Conservation (phyloP, 495 filamentous ascomycete species). For the Trichoderma asperelloides region DNA sequence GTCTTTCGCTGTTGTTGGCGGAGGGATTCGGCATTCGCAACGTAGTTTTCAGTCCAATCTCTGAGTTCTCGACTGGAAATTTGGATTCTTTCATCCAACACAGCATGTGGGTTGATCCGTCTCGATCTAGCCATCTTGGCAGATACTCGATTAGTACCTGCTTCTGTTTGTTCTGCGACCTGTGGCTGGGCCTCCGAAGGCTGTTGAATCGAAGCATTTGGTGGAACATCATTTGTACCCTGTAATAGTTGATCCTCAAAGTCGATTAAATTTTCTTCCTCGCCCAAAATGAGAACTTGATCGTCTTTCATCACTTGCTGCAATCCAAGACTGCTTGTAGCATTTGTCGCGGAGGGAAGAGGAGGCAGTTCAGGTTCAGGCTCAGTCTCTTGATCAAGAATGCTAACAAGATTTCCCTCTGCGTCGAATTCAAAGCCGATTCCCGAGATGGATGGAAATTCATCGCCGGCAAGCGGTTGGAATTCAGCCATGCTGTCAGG, state of each 20-base stretch:
- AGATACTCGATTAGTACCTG: background rate
- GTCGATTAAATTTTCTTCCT: background rate
- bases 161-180: background rate
- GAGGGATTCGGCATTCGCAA: slow-evolving; percentile 41
- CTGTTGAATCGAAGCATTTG: background rate
- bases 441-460: slow-evolving; percentile 16
- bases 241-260: background rate
- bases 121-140: background rate
- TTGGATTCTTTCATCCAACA: slow-evolving; percentile 29
- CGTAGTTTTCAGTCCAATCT: slow-evolving; percentile 52
- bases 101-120: background rate
- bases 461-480: slow-evolving; percentile 17
- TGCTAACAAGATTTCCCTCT: slow-evolving; percentile 22
- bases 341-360: background rate
- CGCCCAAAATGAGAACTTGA: background rate
- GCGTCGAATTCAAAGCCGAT: slow-evolving; percentile 24
- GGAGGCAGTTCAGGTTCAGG: slow-evolving; percentile 7
- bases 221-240: background rate
- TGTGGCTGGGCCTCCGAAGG: background rate
- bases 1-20: slow-evolving; percentile 18
- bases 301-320: background rate
- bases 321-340: background rate
- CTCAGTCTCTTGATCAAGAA: slow-evolving; percentile 11
- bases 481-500: slow-evolving; percentile 4
- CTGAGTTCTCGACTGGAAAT: slow-evolving; percentile 48